These are phyloP conservation scores for Fusarium haematococcum DNA, from an alignment of 2,329 filamentous ascomycete genomes.

Conservation along the genomic window DNA sequence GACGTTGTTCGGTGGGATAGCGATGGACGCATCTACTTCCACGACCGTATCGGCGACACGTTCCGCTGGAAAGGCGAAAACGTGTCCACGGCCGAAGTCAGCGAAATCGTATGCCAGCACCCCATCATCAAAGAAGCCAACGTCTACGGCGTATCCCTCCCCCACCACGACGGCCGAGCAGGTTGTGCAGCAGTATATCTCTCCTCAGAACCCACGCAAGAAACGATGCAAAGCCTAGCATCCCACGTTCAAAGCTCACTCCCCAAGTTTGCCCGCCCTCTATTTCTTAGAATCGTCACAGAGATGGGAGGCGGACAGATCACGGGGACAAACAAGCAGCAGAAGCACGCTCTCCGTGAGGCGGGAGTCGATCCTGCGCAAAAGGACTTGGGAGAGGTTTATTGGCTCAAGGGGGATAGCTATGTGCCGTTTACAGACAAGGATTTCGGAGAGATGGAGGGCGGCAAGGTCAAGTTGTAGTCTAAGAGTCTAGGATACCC, in stretches of 20 bases:
- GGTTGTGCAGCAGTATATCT: slow-evolving; percentile 81
- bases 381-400: slow-evolving; percentile 62
- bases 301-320: slow-evolving; percentile 67
- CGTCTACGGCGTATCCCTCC: slow-evolving; percentile 85
- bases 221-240: slow-evolving; percentile 69
- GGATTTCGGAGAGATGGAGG: slow-evolving; percentile 77
- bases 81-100: slow-evolving; percentile 84
- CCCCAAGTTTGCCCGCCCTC: slow-evolving; percentile 79
- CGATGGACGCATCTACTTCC: slow-evolving; percentile 82
- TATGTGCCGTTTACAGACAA: slow-evolving; percentile 75
- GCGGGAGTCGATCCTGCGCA: slow-evolving; percentile 76
- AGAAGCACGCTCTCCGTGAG: slow-evolving; percentile 78
- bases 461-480: slow-evolving; percentile 75
- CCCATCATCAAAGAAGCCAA: slow-evolving; percentile 80
- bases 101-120: slow-evolving; percentile 77
- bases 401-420: slow-evolving; percentile 72
- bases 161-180: slow-evolving; percentile 84
- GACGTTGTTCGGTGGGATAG: slow-evolving; percentile 79
- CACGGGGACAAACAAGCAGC: slow-evolving; percentile 91
- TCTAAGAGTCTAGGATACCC: slow-evolving; percentile 13
- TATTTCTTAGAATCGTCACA: slow-evolving; percentile 78
- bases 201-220: slow-evolving; percentile 56
- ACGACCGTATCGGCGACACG: slow-evolving; percentile 83
- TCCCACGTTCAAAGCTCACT: slow-evolving; percentile 67
- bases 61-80: slow-evolving; percentile 88